A percentile compares a stretch with the other conserved stretches of the same genome.
phyloP scores from a whole-genome alignment of 345 rosid genomes.

The Melaleuca alternifolia region DNA sequence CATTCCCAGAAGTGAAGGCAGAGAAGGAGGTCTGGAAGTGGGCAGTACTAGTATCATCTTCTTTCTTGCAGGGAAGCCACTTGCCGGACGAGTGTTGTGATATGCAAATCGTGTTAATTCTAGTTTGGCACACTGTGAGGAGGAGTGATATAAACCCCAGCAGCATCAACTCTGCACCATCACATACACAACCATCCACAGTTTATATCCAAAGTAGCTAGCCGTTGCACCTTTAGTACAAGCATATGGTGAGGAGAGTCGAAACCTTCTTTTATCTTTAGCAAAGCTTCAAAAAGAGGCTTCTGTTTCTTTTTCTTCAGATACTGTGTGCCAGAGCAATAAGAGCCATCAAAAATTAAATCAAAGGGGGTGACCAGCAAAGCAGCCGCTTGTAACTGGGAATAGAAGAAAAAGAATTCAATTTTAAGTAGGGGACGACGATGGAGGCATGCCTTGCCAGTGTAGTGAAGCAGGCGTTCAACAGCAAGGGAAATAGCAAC shows the following conservation, averaged over 20 bases:
- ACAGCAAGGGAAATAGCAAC: conserved; percentile 53
- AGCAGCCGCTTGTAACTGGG: neutral
- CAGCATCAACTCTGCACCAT: conserved; percentile 65
- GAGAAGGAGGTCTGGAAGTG: conserved; percentile 24
- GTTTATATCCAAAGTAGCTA: neutral
- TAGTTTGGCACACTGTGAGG: conserved; percentile 40
- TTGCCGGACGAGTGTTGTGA: conserved; percentile 10
- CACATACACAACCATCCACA: neutral
- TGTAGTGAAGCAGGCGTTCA: conserved; percentile 56
- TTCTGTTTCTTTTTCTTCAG: conserved; percentile 46
- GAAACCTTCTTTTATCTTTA: conserved; percentile 72
- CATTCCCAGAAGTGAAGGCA: neutral
- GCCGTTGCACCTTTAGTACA: neutral
- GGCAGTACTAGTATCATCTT: conserved; percentile 35
- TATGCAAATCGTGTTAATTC: conserved; percentile 42
- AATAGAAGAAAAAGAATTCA: neutral
- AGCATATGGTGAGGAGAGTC: neutral
- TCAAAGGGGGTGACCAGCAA: neutral
- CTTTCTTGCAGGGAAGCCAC: neutral
- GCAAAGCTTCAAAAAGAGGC: conserved; percentile 65
- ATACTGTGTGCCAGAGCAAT: conserved; percentile 5
- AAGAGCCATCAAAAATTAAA: neutral
- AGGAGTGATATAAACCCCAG: conserved; percentile 78
- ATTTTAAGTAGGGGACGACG: neutral
- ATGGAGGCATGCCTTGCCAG: conserved; percentile 52